Conservation (phyloP, 1,139 yeast species). For the Sugiyamaella paludigena region DNA sequence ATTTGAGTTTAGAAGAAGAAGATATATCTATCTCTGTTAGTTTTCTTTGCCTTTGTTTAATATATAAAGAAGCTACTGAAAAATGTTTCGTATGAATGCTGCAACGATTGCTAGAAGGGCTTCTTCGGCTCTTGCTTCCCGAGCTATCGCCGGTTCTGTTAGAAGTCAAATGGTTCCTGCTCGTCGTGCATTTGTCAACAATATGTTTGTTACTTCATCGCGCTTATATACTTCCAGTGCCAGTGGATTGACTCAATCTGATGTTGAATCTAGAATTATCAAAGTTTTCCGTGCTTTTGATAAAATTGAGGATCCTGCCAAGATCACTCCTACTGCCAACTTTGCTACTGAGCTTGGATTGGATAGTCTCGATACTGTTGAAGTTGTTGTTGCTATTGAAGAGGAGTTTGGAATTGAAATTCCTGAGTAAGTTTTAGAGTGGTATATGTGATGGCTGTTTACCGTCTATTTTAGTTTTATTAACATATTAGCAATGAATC, state of each 20-base stretch:
- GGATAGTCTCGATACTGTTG: constrained; percentile 86
- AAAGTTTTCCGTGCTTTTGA: constrained; percentile 79
- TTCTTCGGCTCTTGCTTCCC: constrained; percentile 18
- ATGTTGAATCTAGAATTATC: constrained; percentile 70
- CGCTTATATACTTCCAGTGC: constrained; percentile 55
- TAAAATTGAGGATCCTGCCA: constrained; percentile 41
- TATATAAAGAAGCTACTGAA: no score
- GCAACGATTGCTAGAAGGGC: constrained; percentile 18
- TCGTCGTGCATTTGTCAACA: constrained; percentile 6
- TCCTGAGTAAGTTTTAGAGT: constrained; percentile 52
- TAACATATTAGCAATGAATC: constrained; percentile 50
- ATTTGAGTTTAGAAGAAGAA: no score
- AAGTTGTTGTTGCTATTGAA: constrained; percentile 86
- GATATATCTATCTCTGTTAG: no score
- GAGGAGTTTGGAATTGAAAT: constrained; percentile 63
- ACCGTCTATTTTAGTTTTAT: not conserved
- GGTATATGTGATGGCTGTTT: no score
- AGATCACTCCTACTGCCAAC: constrained; percentile 58
- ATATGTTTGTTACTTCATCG: constrained; percentile 7
- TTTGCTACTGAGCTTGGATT: constrained; percentile 76
- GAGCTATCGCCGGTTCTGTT: constrained; percentile 11
- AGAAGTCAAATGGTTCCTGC: constrained; percentile 10
- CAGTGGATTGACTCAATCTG: constrained; percentile 65
- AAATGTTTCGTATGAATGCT: constrained; percentile 20
- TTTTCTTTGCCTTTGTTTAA: no score